A percentile compares a stretch with the other conserved stretches of the same genome.
These are phyloP conservation scores for Phytophthora capsici DNA, from an alignment of 352 stramenopile species.

Conservation along the genomic window DNA sequence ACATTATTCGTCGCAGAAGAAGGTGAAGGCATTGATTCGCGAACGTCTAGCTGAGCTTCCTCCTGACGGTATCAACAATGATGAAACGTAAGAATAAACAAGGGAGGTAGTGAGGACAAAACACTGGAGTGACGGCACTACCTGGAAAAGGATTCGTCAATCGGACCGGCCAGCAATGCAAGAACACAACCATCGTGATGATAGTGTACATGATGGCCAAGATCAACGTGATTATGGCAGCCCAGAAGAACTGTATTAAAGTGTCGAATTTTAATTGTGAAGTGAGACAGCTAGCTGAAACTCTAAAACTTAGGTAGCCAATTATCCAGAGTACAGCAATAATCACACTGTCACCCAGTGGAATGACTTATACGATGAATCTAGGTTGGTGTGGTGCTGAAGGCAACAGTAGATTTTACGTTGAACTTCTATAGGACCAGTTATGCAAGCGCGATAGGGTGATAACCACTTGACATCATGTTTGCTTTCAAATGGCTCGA, in stretches of 20 bases:
- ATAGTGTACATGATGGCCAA: neutral
- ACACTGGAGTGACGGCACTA: neutral
- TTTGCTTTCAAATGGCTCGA: conserved; percentile 52
- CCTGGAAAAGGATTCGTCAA: neutral
- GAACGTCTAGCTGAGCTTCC: conserved; percentile 3
- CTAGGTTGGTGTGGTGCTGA: too few relatives aligned
- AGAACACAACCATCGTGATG: neutral
- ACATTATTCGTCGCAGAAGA: too few relatives aligned
- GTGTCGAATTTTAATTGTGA: conserved; percentile 16
- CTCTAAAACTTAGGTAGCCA: conserved; percentile 16
- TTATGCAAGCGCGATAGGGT: neutral
- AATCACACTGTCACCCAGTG: neutral
- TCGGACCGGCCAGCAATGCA: neutral
- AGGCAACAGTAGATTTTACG: conserved; percentile 28
- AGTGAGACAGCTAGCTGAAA: conserved; percentile 19
- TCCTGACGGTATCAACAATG: conserved; percentile 24
- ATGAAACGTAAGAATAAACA: conserved; percentile 19
- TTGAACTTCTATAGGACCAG: conserved; percentile 5
- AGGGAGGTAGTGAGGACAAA: neutral
- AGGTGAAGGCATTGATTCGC: conserved; percentile 4
- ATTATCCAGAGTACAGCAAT: neutral
- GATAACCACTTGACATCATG: conserved; percentile 9
- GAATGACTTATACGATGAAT: conserved; percentile 4
- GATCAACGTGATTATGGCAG: too few relatives aligned
- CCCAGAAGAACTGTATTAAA: too few relatives aligned